These are phyloP conservation scores for Cystoderma amianthinum DNA, from an alignment of 768 basidiomycete species.

Conservation along the genomic window DNA sequence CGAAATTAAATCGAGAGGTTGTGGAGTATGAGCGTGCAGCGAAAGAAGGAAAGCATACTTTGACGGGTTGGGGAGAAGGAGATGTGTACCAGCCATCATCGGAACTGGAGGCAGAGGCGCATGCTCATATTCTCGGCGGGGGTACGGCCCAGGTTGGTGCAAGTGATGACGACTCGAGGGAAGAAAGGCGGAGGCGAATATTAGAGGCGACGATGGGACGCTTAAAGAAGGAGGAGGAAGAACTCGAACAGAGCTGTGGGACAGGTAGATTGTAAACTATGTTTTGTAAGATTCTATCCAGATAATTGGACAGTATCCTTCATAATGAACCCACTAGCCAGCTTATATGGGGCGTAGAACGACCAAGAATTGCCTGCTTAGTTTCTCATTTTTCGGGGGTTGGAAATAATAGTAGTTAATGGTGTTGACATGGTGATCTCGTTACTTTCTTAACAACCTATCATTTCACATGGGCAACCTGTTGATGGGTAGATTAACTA, in stretches of 20 bases:
- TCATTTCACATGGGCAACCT: too few species aligned
- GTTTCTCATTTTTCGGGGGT: too few species aligned
- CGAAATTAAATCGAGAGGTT: slow-evolving; percentile 67
- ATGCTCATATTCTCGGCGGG: slow-evolving; percentile 51
- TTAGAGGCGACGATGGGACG: slow-evolving; percentile 59
- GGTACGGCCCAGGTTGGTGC: slow-evolving; percentile 8
- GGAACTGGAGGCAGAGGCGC: slow-evolving; percentile 50
- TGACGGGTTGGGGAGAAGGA: slow-evolving; percentile 24
- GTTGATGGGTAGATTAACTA: too few species aligned
- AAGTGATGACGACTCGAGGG: slow-evolving; percentile 33
- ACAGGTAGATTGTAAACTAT: too few species aligned
- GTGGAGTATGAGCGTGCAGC: slow-evolving; percentile 55
- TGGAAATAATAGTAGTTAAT: too few species aligned
- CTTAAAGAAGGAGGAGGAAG: slow-evolving; percentile 59
- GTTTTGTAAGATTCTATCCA: too few species aligned
- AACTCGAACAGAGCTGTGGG: slow-evolving; percentile 67
- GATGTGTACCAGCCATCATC: slow-evolving; percentile 48
- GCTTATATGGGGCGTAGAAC: too few species aligned
- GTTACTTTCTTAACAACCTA: too few species aligned
- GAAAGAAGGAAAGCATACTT: slow-evolving; percentile 45
- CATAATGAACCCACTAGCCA: too few species aligned
- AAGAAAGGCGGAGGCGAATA: slow-evolving; percentile 49
- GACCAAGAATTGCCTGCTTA: too few species aligned
- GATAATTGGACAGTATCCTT: too few species aligned
- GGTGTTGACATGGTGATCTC: too few species aligned